Evolutionary conservation across 805 yeast species (phyloP).

Genomic region (Schwanniomyces pseudopolymorphus): DNA sequence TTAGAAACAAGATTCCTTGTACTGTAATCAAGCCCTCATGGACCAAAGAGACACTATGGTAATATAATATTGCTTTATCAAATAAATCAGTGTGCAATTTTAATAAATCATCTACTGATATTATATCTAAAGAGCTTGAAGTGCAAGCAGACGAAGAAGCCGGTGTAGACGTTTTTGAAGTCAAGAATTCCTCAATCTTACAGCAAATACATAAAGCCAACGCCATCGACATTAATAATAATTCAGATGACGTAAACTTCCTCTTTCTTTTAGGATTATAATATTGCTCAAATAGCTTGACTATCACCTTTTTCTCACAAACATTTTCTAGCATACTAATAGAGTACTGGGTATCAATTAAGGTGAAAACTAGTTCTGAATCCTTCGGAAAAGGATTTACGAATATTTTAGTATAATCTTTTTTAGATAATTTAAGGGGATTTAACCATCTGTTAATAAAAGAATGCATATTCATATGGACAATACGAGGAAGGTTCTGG

Average conservation of each 20-base stretch:
- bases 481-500: constrained; percentile 25
- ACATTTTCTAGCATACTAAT: constrained; percentile 18
- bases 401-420: constrained; percentile 16
- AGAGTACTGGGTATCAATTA: constrained; percentile 25
- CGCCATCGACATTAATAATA: constrained; percentile 31
- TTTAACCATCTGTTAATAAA: constrained; percentile 30
- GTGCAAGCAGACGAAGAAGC: constrained; percentile 4
- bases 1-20: constrained; percentile 49
- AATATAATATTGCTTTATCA: constrained; percentile 43
- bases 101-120: not conserved
- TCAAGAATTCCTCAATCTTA: constrained; percentile 15
- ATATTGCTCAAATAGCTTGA: constrained; percentile 22
- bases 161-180: not conserved
- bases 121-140: not conserved
- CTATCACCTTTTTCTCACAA: constrained; percentile 13
- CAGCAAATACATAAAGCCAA: constrained; percentile 24
- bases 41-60: constrained; percentile 45
- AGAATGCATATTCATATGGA: constrained; percentile 13
- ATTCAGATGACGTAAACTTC: constrained; percentile 28
- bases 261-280: constrained; percentile 14
- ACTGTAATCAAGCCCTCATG: constrained; percentile 51
- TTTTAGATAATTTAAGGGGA: constrained; percentile 23
- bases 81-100: constrained; percentile 1
- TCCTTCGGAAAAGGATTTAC: constrained; percentile 29
- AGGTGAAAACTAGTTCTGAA: constrained; percentile 19